Evolutionary conservation across 2,329 filamentous ascomycete genomes (phyloP).

Genomic region (Hypoxylon sp.): DNA sequence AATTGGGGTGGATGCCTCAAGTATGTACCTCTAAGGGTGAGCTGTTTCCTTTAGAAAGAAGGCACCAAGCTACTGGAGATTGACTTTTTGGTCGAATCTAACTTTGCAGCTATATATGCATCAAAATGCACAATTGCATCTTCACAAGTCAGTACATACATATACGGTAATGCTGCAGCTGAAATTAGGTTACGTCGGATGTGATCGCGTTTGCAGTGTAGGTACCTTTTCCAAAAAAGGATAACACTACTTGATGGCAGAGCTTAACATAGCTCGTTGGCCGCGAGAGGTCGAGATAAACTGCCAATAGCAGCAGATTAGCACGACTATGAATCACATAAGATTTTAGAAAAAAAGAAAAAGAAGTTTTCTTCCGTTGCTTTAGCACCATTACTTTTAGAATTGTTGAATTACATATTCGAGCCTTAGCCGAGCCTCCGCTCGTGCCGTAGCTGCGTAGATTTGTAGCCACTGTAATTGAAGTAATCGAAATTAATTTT

Average conservation of each 20-base stretch:
- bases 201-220: conserved; percentile 10
- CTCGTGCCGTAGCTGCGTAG: conserved; percentile 27
- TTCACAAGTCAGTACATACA: conserved; percentile 14
- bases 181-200: conserved; percentile 7
- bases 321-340: conserved; percentile 5
- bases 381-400: conserved; percentile 13
- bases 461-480: conserved; percentile 17
- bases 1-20: conserved; percentile 16
- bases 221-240: not conserved
- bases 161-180: not conserved
- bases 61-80: conserved; percentile 1
- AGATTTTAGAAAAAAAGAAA: not conserved
- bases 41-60: conserved; percentile 16
- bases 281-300: conserved; percentile 4
- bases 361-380: conserved; percentile 10
- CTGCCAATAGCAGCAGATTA: not conserved
- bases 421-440: conserved; percentile 30
- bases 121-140: conserved; percentile 25
- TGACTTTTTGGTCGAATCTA: conserved; percentile 23
- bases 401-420: conserved; percentile 32
- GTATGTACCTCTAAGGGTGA: conserved; percentile 11
- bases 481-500: conserved; percentile 44
- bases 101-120: conserved; percentile 20
- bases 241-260: conserved; percentile 2
- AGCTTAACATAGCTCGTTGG: conserved; percentile 14